phyloP scores from a whole-genome alignment of 1,284 basidiomycete species.

The Fomitopsis pinicola region DNA sequence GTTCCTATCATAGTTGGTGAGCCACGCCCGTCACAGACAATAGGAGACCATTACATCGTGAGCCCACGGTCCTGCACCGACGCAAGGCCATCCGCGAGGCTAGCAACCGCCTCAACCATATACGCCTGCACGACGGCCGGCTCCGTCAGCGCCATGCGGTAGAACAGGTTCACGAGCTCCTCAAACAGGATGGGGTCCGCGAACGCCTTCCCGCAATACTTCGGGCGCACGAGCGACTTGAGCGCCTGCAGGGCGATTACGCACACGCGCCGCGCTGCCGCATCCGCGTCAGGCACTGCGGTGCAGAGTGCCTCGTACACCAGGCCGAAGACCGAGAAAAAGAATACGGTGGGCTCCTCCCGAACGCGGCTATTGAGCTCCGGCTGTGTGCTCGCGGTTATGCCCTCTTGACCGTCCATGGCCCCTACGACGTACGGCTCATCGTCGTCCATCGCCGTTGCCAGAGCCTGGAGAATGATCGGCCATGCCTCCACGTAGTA shows the following conservation, averaged over 20 bases:
- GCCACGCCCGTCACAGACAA: background rate
- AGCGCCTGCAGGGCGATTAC: constrained; percentile 76
- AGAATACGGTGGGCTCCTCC: constrained; percentile 77
- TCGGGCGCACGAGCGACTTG: constrained; percentile 72
- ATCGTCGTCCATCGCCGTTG: constrained; percentile 70
- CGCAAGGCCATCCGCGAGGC: constrained; percentile 58
- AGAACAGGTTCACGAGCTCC: constrained; percentile 86
- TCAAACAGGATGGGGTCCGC: constrained; percentile 82
- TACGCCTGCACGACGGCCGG: constrained; percentile 68
- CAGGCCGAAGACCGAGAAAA: constrained; percentile 89
- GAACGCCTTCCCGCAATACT: constrained; percentile 79
- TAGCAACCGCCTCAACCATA: constrained; percentile 70
- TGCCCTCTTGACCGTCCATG: constrained; percentile 70
- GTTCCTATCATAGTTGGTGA: constrained; percentile 13
- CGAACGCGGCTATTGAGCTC: constrained; percentile 26
- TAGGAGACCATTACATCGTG: background rate
- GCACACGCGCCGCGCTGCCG: constrained; percentile 42
- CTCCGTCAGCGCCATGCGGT: constrained; percentile 89
- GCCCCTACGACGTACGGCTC: constrained; percentile 73
- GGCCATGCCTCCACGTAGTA: constrained; percentile 87
- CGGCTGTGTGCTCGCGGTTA: constrained; percentile 12
- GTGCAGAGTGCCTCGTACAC: constrained; percentile 86
- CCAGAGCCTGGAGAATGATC: constrained; percentile 84
- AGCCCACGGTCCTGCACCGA: constrained; percentile 12
- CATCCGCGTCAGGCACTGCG: constrained; percentile 45